Percentiles rank a stretch among this genome's conserved stretches.
Conservation (phyloP, 768 basidiomycete genomes). For the Paxillus involutus region DNA sequence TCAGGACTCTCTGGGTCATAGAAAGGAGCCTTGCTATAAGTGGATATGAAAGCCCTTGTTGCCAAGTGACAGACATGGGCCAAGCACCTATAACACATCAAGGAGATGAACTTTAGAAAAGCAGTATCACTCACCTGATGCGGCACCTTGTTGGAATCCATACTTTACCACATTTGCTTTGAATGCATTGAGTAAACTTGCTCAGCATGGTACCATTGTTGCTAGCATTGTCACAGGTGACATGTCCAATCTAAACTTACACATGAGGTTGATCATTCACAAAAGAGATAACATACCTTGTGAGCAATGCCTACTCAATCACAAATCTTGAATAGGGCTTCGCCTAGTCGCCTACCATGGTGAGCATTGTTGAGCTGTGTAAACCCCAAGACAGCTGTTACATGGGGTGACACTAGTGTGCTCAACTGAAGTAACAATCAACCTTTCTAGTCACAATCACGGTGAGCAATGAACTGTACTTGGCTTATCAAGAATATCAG, state of each 20-base stretch:
- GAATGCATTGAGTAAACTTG: constrained; percentile 15
- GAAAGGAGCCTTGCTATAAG: constrained; percentile 25
- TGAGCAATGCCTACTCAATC: constrained; percentile 26
- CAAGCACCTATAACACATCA: constrained; percentile 30
- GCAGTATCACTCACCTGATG: too few species aligned
- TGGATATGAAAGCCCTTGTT: constrained; percentile 29
- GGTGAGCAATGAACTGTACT: too few species aligned
- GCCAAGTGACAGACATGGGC: constrained; percentile 12
- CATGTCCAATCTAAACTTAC: constrained; percentile 28
- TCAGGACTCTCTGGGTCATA: constrained; percentile 1
- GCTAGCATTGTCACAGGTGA: constrained; percentile 28
- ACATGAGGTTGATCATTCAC: not conserved
- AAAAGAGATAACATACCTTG: constrained; percentile 28
- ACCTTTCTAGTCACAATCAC: too few species aligned
- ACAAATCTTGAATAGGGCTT: constrained; percentile 37
- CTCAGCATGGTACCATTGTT: constrained; percentile 7
- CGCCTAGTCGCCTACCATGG: constrained; percentile 21
- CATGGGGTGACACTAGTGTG: too few species aligned
- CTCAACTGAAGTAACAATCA: too few species aligned
- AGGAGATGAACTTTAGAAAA: too few species aligned
- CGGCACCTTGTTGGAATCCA: too few species aligned
- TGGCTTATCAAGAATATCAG: too few species aligned
- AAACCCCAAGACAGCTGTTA: constrained; percentile 26
- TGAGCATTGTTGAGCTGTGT: constrained; percentile 38
- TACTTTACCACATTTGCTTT: not conserved